A percentile compares a stretch with the other conserved stretches of the same genome.
phyloP scores from a whole-genome alignment of 2,329 filamentous ascomycete genomes.

The Fusarium hostae region DNA sequence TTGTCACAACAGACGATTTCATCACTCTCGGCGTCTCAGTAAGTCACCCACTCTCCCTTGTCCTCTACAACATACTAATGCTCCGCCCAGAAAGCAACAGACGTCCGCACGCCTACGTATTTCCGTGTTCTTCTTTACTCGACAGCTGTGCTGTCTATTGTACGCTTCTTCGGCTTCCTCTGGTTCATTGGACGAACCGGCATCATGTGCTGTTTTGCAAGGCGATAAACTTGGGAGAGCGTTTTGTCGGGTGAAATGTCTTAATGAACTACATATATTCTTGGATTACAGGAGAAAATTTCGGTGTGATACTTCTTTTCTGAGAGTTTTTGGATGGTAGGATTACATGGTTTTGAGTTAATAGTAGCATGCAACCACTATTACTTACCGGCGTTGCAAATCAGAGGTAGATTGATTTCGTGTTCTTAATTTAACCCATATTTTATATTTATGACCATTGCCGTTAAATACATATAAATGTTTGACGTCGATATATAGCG shows the following conservation, averaged over 20 bases:
- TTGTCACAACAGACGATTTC: constrained; percentile 42
- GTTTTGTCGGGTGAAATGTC: not conserved
- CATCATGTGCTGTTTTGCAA: constrained; percentile 43
- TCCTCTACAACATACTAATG: constrained; percentile 7
- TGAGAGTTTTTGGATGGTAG: not conserved
- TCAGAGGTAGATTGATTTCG: not conserved
- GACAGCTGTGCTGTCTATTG: constrained; percentile 39
- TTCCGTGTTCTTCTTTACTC: constrained; percentile 40
- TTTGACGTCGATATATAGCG: not conserved
- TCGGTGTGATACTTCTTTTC: not conserved
- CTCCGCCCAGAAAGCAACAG: constrained; percentile 24
- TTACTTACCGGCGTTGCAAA: constrained; percentile 7
- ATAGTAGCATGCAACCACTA: constrained; percentile 8
- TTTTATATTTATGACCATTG: not conserved
- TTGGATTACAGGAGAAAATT: constrained; percentile 1
- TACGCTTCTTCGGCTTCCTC: constrained; percentile 41
- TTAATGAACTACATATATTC: constrained; percentile 21
- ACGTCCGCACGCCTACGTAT: constrained; percentile 36
- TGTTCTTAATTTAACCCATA: constrained; percentile 14
- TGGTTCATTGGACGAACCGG: constrained; percentile 41
- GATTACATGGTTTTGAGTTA: not conserved
- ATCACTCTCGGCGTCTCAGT: constrained; percentile 36
- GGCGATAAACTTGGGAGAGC: constrained; percentile 14
- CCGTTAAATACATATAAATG: not conserved
- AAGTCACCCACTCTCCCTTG: not conserved